phyloP scores from a whole-genome alignment of 2,329 filamentous ascomycete genomes.

The Ascochyta pisi region DNA sequence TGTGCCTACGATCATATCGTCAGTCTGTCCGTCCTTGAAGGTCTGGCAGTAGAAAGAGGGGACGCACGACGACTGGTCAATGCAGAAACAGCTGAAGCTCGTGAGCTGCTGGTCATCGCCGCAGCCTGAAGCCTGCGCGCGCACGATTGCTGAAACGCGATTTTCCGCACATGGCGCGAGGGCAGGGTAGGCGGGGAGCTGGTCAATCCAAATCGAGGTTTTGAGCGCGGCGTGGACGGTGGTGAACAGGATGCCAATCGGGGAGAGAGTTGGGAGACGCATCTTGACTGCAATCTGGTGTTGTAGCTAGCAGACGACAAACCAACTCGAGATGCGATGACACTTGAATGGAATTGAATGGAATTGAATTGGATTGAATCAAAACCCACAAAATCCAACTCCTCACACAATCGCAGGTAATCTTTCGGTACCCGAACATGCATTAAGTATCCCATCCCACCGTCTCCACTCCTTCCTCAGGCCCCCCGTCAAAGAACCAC shows the following conservation, averaged over 20 bases:
- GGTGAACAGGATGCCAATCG: background rate
- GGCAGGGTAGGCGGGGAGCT: slow-evolving; percentile 25
- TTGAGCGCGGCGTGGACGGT: slow-evolving; percentile 11
- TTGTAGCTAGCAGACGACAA: too few relatives aligned
- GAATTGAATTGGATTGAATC: too few relatives aligned
- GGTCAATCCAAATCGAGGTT: slow-evolving; percentile 30
- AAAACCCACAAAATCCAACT: too few relatives aligned
- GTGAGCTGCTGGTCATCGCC: slow-evolving; percentile 28
- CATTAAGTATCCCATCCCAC: background rate
- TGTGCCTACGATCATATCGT: background rate
- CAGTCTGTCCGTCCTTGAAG: background rate
- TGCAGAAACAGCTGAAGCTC: slow-evolving; percentile 31
- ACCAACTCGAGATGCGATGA: too few relatives aligned
- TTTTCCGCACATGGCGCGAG: slow-evolving; percentile 24
- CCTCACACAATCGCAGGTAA: background rate
- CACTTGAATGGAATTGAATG: too few relatives aligned
- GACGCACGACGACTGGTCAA: slow-evolving; percentile 7
- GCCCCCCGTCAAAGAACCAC: too few relatives aligned
- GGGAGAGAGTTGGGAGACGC: background rate
- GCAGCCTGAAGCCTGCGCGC: slow-evolving; percentile 27
- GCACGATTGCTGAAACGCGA: slow-evolving; percentile 27
- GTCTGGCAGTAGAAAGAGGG: too few relatives aligned
- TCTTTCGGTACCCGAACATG: background rate
- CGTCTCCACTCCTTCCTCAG: background rate
- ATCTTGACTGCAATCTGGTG: background rate